These are phyloP conservation scores for Aspergillus sp. DNA, from an alignment of 2,329 filamentous ascomycete species.

Conservation along the genomic window DNA sequence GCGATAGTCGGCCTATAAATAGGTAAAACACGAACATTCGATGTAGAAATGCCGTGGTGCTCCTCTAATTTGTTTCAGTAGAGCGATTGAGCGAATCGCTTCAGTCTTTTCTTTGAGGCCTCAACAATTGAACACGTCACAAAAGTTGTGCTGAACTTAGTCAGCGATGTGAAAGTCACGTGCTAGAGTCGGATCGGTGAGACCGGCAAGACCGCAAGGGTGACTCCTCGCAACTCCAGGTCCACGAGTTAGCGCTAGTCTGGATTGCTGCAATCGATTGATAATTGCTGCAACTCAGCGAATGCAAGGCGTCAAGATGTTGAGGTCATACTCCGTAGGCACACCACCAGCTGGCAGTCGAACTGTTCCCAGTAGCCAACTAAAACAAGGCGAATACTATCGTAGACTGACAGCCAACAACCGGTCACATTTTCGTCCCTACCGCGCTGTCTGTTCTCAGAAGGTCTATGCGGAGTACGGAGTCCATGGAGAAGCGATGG, in stretches of 20 bases:
- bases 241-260: background rate
- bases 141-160: background rate
- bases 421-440: background rate
- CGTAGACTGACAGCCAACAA: background rate
- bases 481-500: background rate
- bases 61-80: background rate
- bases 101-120: background rate
- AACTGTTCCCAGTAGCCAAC: background rate
- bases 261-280: background rate
- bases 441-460: background rate
- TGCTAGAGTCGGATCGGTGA: background rate
- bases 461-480: background rate
- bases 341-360: background rate
- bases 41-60: background rate
- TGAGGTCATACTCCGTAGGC: background rate
- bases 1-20: background rate
- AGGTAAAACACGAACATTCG: background rate
- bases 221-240: background rate
- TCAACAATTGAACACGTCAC: background rate
- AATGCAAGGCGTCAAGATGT: background rate
- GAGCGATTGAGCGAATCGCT: background rate
- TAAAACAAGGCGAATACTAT: background rate
- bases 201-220: background rate
- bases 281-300: background rate
- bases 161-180: background rate